These are phyloP conservation scores for Hyaloperonospora arabidopsidis DNA, from an alignment of 352 stramenopile genomes.

Conservation along the genomic window DNA sequence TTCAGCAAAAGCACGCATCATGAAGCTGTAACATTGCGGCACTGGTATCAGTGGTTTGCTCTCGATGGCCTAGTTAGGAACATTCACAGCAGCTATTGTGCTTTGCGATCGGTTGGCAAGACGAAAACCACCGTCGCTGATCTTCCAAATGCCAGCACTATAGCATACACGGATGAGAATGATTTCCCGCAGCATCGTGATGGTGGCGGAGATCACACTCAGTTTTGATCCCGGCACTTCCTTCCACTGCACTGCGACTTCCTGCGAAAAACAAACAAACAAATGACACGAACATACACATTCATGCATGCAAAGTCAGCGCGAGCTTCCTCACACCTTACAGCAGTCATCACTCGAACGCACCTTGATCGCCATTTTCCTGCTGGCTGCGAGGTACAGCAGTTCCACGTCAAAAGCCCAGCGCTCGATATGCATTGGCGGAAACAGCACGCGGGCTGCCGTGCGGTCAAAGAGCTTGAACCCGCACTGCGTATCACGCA, in stretches of 20 bases:
- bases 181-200: slow-evolving; percentile 91
- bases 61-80: slow-evolving; percentile 9
- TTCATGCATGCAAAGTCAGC: slow-evolving; percentile 6
- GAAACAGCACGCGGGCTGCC: slow-evolving; percentile 77
- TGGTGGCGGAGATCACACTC: slow-evolving; percentile 78
- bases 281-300: too few relatives aligned
- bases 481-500: slow-evolving; percentile 91
- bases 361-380: slow-evolving; percentile 57
- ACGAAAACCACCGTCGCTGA: slow-evolving; percentile 59
- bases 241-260: slow-evolving; percentile 88
- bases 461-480: slow-evolving; percentile 92
- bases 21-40: slow-evolving; percentile 12
- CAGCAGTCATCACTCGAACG: neutral
- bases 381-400: slow-evolving; percentile 73
- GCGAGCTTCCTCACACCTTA: neutral
- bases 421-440: slow-evolving; percentile 89
- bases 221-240: slow-evolving; percentile 89
- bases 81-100: slow-evolving; percentile 14
- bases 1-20: neutral
- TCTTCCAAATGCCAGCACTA: slow-evolving; percentile 81
- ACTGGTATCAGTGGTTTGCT: slow-evolving; percentile 8
- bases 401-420: slow-evolving; percentile 95
- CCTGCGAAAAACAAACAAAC: slow-evolving; percentile 29
- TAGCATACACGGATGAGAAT: slow-evolving; percentile 88
- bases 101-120: slow-evolving; percentile 29